Evolutionary conservation across 768 basidiomycete genomes (phyloP).

Genomic region (Russula foetens): DNA sequence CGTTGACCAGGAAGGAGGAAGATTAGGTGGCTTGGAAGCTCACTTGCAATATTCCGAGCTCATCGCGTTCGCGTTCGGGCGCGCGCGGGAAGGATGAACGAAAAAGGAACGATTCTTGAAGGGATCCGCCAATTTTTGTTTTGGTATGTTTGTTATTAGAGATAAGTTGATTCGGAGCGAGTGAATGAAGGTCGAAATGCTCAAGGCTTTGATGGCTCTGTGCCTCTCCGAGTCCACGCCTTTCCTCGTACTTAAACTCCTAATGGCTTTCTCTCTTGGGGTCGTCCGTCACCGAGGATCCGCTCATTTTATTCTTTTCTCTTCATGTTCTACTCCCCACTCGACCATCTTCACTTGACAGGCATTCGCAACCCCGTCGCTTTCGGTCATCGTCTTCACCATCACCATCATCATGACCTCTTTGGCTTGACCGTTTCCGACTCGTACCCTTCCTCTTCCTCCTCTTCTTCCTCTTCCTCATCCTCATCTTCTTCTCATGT

Average conservation of each 20-base stretch:
- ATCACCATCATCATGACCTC: not conserved
- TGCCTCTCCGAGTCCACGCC: constrained; percentile 13
- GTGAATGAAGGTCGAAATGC: too few relatives aligned
- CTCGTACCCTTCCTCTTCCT: not conserved
- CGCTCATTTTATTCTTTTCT: not conserved
- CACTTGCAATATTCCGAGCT: constrained; percentile 5
- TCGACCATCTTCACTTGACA: not conserved
- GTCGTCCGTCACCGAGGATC: constrained; percentile 12
- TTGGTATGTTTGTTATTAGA: not conserved
- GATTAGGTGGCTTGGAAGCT: not conserved
- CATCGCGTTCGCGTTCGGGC: not conserved
- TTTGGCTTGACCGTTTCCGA: not conserved
- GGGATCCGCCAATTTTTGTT: not conserved
- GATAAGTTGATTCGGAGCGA: too few relatives aligned
- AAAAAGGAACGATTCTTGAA: not conserved
- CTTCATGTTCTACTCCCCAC: constrained; percentile 11
- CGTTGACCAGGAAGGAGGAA: not conserved
- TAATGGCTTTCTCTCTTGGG: constrained; percentile 17
- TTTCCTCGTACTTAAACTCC: constrained; percentile 17
- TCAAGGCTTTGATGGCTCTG: not conserved
- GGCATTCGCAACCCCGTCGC: not conserved
- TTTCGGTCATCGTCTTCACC: not conserved
- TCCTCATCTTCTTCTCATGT: not conserved
- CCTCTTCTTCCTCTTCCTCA: not conserved
- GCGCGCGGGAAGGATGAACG: not conserved